Evolutionary conservation across 495 filamentous ascomycete genomes (phyloP).

Genomic region (Tuber calosporum): DNA sequence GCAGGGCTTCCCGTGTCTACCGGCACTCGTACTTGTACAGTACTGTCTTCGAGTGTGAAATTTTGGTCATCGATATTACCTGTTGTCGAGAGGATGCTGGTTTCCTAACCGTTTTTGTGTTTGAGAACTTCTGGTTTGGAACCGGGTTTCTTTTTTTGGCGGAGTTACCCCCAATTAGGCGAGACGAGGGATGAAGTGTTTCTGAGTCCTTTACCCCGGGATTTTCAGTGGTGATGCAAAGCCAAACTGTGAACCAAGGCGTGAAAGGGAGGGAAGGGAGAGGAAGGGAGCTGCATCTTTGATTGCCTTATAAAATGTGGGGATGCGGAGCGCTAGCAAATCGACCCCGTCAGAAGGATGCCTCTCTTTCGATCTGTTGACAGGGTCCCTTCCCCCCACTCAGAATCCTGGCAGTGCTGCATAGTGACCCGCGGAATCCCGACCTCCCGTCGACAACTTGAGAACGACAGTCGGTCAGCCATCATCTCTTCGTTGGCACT

Average conservation of each 20-base stretch:
- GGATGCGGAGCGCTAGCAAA: slow-evolving; percentile 26
- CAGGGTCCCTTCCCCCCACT: slow-evolving; percentile 31
- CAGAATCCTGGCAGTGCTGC: slow-evolving; percentile 6
- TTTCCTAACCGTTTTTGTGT: neutral
- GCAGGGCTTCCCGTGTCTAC: neutral
- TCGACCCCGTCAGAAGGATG: slow-evolving; percentile 17
- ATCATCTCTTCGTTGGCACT: slow-evolving; percentile 13
- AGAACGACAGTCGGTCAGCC: slow-evolving; percentile 6
- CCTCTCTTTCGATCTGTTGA: slow-evolving; percentile 22
- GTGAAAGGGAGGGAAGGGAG: neutral
- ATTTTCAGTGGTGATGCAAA: slow-evolving; percentile 16
- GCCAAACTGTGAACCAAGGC: neutral
- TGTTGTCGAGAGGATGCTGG: slow-evolving; percentile 6
- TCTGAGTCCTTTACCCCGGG: slow-evolving; percentile 24
- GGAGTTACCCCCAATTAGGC: slow-evolving; percentile 15
- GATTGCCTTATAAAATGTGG: slow-evolving; percentile 17
- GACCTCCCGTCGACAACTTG: slow-evolving; percentile 6
- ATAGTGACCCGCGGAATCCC: slow-evolving; percentile 19
- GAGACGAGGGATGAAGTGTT: slow-evolving; percentile 20
- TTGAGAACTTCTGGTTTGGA: slow-evolving; percentile 16
- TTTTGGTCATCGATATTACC: neutral
- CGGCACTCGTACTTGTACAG: too few species aligned
- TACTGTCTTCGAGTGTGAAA: too few species aligned
- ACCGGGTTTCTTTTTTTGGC: slow-evolving; percentile 27
- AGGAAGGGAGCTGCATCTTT: slow-evolving; percentile 10